Percentiles rank a stretch among this genome's conserved stretches.
phyloP scores from a whole-genome alignment of 495 filamentous ascomycete genomes.

The Penicillium soppii region DNA sequence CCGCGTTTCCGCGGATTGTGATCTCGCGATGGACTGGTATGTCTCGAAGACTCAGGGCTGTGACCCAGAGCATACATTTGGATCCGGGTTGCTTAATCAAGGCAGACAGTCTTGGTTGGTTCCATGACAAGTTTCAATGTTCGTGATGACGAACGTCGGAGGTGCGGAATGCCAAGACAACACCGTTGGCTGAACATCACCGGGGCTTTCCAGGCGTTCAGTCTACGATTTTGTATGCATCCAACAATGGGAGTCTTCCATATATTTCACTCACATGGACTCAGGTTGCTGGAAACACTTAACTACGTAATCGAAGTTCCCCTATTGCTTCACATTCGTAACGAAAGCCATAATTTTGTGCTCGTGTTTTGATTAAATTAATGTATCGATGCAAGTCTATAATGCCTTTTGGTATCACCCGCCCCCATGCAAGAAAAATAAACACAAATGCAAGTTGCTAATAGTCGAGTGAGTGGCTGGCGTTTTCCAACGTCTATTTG shows the following conservation, averaged over 20 bases:
- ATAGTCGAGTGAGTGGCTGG: background rate
- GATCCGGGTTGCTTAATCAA: constrained; percentile 5
- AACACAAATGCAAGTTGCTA: background rate
- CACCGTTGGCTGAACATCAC: background rate
- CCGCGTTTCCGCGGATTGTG: constrained; percentile 51
- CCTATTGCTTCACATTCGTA: too few relatives aligned
- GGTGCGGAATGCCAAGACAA: constrained; percentile 9
- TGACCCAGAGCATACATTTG: constrained; percentile 18
- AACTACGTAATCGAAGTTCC: too few relatives aligned
- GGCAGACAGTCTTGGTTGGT: background rate
- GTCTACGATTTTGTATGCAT: too few relatives aligned
- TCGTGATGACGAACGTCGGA: background rate
- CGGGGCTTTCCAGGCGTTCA: too few relatives aligned
- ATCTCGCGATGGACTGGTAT: constrained; percentile 27
- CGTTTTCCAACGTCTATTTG: background rate
- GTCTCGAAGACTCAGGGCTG: constrained; percentile 19
- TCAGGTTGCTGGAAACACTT: too few relatives aligned
- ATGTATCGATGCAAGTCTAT: constrained; percentile 1
- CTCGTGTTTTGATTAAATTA: background rate
- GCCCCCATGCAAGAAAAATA: constrained; percentile 7
- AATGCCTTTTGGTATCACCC: constrained; percentile 12
- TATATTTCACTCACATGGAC: too few relatives aligned
- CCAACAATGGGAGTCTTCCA: too few relatives aligned
- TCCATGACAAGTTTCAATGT: background rate
- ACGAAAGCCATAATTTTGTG: too few relatives aligned